Evolutionary conservation across 257 asterid genomes (phyloP).

Genomic region (Asclepias syriaca): DNA sequence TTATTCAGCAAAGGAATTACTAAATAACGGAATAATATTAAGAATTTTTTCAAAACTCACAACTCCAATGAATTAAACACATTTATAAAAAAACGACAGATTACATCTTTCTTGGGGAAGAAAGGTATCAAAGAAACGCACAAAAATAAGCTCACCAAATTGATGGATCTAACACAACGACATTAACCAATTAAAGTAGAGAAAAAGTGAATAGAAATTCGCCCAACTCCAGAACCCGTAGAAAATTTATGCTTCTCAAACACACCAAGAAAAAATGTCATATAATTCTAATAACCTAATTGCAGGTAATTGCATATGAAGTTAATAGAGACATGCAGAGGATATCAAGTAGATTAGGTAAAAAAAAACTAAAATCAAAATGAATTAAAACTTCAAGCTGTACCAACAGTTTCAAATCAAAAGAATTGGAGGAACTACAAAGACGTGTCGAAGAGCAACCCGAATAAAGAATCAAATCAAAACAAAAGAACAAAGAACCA

Average conservation of each 20-base stretch:
- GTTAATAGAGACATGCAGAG: conserved; percentile 2
- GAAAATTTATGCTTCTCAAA: neutral
- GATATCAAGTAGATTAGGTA: neutral
- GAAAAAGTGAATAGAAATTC: neutral
- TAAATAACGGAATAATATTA: too few relatives aligned
- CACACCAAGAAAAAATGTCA: neutral
- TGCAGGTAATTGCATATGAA: neutral
- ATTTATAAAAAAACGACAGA: neutral
- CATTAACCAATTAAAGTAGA: neutral
- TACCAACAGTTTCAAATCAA: too few relatives aligned
- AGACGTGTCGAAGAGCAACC: too few relatives aligned
- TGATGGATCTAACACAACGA: conserved; percentile 10
- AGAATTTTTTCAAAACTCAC: too few relatives aligned
- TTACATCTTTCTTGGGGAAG: neutral
- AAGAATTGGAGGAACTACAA: too few relatives aligned
- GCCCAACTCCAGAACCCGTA: neutral
- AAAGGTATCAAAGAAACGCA: neutral
- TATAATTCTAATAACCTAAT: neutral
- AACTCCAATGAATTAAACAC: neutral
- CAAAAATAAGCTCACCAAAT: neutral
- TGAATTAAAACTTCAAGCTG: too few relatives aligned
- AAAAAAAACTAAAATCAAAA: too few relatives aligned
- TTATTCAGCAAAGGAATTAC: too few relatives aligned
- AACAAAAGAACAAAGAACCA: too few relatives aligned
- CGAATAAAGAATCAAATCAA: too few relatives aligned